Evolutionary conservation across 345 rosid species (phyloP).

Genomic region (Acer negundo): DNA sequence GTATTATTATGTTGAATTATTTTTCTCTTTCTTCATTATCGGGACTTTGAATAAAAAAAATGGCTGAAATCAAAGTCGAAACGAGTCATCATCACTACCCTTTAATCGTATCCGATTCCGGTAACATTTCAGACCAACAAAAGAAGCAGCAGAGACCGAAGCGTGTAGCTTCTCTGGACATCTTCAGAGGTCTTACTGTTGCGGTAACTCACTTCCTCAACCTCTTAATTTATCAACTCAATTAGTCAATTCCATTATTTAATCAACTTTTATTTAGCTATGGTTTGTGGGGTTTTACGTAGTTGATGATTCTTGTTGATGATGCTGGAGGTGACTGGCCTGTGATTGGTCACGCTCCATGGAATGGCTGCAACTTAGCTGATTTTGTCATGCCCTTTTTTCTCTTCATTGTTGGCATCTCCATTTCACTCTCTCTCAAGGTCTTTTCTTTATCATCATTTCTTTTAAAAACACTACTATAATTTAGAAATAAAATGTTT

Average conservation of each 20-base stretch:
- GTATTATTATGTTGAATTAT: neutral
- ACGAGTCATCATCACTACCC: constrained; percentile 29
- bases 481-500: too few relatives aligned
- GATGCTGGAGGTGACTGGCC: constrained; percentile 97
- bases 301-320: constrained; percentile 92
- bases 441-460: neutral
- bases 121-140: constrained; percentile 24
- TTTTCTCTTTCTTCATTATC: neutral
- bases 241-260: neutral
- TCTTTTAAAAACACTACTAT: too few relatives aligned
- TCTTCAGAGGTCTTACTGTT: constrained; percentile 91
- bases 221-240: neutral
- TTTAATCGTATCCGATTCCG: constrained; percentile 34
- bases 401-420: constrained; percentile 85
- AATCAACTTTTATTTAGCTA: neutral
- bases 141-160: constrained; percentile 20
- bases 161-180: constrained; percentile 76
- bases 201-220: constrained; percentile 42
- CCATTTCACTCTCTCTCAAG: constrained; percentile 88
- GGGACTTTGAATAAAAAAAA: constrained; percentile 7
- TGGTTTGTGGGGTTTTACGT: neutral
- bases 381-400: constrained; percentile 40
- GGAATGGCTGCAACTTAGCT: constrained; percentile 86
- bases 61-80: constrained; percentile 58
- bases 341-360: constrained; percentile 74